phyloP scores from a whole-genome alignment of 1,139 yeast genomes.

The Pichia sp. region DNA sequence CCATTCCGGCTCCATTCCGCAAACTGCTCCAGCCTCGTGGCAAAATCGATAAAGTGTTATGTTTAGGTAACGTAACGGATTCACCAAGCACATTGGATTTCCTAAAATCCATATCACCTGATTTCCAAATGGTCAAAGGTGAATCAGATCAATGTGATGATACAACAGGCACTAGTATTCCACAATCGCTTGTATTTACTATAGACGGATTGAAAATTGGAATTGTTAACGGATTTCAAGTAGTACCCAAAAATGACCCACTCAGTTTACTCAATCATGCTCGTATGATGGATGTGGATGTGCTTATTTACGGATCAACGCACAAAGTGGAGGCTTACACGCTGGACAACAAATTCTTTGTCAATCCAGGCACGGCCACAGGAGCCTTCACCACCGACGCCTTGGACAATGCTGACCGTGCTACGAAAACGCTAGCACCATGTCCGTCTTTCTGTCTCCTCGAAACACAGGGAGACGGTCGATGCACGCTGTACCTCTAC shows the following conservation, averaged over 20 bases:
- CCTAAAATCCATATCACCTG: slow-evolving; percentile 61
- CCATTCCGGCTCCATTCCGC: slow-evolving; percentile 51
- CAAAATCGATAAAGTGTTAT: slow-evolving; percentile 76
- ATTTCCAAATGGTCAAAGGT: slow-evolving; percentile 74
- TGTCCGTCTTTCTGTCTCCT: slow-evolving; percentile 87
- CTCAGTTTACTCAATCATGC: slow-evolving; percentile 77
- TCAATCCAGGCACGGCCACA: slow-evolving; percentile 94
- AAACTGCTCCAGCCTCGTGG: slow-evolving; percentile 66
- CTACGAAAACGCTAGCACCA: no score
- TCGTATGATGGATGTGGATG: slow-evolving; percentile 86
- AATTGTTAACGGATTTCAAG: slow-evolving; percentile 74
- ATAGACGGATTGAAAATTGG: slow-evolving; percentile 77
- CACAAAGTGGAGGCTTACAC: slow-evolving; percentile 91
- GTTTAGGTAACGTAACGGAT: slow-evolving; percentile 81
- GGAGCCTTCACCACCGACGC: slow-evolving; percentile 60
- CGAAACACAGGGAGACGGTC: slow-evolving; percentile 64
- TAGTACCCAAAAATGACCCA: slow-evolving; percentile 84
- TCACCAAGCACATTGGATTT: slow-evolving; percentile 59
- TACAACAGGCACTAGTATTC: no score
- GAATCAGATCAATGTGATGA: slow-evolving; percentile 54
- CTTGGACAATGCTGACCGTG: no score
- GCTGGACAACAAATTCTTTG: slow-evolving; percentile 83
- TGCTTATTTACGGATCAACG: slow-evolving; percentile 94
- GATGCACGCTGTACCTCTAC: slow-evolving; percentile 80
- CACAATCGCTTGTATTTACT: slow-evolving; percentile 58